These are phyloP conservation scores for Monosporascus sp. DNA, from an alignment of 2,329 filamentous ascomycete species.

Conservation along the genomic window DNA sequence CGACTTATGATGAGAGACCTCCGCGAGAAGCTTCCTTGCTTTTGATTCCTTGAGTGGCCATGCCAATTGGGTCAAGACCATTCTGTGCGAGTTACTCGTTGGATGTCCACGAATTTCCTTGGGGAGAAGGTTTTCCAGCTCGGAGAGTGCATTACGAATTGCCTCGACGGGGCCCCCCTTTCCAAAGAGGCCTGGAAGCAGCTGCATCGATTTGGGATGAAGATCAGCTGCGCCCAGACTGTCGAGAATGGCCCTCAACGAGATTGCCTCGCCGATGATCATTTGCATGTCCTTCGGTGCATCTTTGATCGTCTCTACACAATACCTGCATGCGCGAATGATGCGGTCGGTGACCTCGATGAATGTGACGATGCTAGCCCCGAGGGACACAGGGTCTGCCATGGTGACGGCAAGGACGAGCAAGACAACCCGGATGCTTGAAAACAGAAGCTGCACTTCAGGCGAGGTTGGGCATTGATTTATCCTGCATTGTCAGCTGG, in stretches of 20 bases:
- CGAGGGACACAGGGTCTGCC: conserved; percentile 1
- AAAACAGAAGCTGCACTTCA: no score
- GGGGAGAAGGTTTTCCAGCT: background rate
- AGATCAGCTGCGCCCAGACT: background rate
- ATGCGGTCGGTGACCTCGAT: conserved; percentile 8
- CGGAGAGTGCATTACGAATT: background rate
- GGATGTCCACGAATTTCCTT: background rate
- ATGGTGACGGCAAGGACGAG: background rate
- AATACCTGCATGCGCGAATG: conserved; percentile 8
- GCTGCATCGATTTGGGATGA: background rate
- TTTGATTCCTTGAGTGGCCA: conserved; percentile 10
- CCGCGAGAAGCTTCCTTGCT: conserved; percentile 5
- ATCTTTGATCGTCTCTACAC: conserved; percentile 9
- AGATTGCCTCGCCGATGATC: conserved; percentile 8
- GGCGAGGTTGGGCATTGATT: no score
- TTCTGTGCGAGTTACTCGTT: conserved; percentile 1
- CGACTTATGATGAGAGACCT: conserved; percentile 9
- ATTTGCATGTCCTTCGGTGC: conserved; percentile 11
- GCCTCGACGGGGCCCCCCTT: background rate
- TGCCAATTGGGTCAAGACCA: background rate
- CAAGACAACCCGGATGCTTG: no score
- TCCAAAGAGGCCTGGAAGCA: conserved; percentile 1
- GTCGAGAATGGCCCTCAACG: conserved; percentile 7
- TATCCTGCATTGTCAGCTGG: no score
- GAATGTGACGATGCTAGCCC: conserved; percentile 12